These are phyloP conservation scores for Xylaria longipes DNA, from an alignment of 495 filamentous ascomycete species.

Conservation along the genomic window DNA sequence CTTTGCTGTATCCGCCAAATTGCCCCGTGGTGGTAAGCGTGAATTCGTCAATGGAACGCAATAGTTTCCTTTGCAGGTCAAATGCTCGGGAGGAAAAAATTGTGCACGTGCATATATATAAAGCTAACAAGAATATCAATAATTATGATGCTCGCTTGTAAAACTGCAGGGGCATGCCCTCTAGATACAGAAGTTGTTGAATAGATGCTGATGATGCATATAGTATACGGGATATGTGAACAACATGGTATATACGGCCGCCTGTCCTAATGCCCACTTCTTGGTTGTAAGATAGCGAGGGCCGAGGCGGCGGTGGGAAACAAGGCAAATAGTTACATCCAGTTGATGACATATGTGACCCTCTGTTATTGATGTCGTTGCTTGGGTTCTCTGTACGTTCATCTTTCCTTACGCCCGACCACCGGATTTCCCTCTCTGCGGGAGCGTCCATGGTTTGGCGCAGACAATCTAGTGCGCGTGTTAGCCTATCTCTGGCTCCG, in stretches of 20 bases:
- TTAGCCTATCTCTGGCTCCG: neutral
- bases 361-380: neutral
- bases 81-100: neutral
- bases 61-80: neutral
- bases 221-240: neutral
- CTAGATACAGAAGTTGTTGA: neutral
- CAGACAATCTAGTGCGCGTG: slow-evolving; percentile 50
- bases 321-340: neutral
- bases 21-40: neutral
- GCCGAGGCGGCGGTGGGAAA: neutral
- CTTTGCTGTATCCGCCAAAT: neutral
- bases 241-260: neutral
- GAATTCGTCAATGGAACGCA: neutral
- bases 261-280: neutral
- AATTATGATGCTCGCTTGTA: slow-evolving; percentile 7
- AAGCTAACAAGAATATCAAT: neutral
- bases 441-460: slow-evolving; percentile 59
- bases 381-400: neutral
- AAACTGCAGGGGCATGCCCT: neutral
- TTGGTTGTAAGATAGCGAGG: neutral
- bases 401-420: slow-evolving; percentile 18
- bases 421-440: slow-evolving; percentile 44
- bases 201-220: neutral
- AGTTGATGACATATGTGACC: neutral
- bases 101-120: neutral